A percentile compares a stretch with the other conserved stretches of the same genome.
These are phyloP conservation scores for Botryotinia globosa DNA, from an alignment of 2,329 filamentous ascomycete species.

Conservation along the genomic window DNA sequence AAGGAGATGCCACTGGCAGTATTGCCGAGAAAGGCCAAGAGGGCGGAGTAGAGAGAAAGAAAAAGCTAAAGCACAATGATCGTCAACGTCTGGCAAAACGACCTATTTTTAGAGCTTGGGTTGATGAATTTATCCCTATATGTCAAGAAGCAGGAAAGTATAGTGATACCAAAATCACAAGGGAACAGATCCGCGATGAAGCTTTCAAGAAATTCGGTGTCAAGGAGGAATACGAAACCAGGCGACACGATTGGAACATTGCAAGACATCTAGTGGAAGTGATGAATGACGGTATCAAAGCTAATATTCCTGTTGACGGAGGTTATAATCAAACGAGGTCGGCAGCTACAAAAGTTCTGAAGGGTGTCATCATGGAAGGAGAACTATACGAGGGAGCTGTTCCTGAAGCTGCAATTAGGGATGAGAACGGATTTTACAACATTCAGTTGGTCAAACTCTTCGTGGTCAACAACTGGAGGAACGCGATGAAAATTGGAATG, in stretches of 20 bases:
- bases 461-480: constrained; percentile 42
- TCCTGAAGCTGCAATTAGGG: constrained; percentile 35
- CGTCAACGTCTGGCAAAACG: constrained; percentile 54
- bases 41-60: constrained; percentile 38
- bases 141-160: constrained; percentile 46
- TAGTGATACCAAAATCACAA: constrained; percentile 30
- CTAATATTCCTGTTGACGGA: constrained; percentile 35
- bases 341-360: constrained; percentile 44
- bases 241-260: constrained; percentile 44
- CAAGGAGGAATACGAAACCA: constrained; percentile 44
- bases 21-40: constrained; percentile 26
- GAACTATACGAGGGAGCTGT: constrained; percentile 43
- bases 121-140: constrained; percentile 60
- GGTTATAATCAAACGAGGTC: constrained; percentile 20
- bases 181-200: constrained; percentile 50
- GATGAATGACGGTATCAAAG: constrained; percentile 47
- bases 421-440: constrained; percentile 45
- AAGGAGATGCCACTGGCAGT: constrained; percentile 20
- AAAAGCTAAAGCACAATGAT: constrained; percentile 52
- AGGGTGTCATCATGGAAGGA: constrained; percentile 49
- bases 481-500: constrained; percentile 41
- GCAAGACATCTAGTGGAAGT: constrained; percentile 45
- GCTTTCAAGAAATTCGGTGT: constrained; percentile 53
- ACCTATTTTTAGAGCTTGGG: constrained; percentile 57
- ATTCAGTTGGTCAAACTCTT: constrained; percentile 45